Percentiles rank a stretch among this genome's conserved stretches.
phyloP scores from a whole-genome alignment of 768 basidiomycete genomes.

The Tricholoma hemisulphureum region DNA sequence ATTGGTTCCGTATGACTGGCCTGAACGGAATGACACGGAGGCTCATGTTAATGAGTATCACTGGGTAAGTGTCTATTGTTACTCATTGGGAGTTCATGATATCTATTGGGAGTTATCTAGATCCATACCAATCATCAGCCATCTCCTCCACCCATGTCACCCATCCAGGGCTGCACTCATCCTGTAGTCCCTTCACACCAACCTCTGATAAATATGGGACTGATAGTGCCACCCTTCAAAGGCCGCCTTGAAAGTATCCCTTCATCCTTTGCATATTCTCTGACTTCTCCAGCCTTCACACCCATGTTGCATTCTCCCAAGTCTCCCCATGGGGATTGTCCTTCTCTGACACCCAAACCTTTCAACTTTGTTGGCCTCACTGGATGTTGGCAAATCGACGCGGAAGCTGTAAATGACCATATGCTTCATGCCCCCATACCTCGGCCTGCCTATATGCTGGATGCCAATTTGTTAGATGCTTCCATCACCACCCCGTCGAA shows the following conservation, averaged over 20 bases:
- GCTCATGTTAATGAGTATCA: neutral
- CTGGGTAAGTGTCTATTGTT: neutral
- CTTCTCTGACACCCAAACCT: neutral
- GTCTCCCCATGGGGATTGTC: neutral
- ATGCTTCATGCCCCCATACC: slow-evolving; percentile 3
- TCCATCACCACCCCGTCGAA: neutral
- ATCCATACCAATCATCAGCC: neutral
- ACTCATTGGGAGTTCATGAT: neutral
- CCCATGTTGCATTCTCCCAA: neutral
- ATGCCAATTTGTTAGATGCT: neutral
- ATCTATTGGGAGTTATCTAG: neutral
- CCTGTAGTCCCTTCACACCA: neutral
- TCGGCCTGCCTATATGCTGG: neutral
- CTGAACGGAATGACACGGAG: neutral
- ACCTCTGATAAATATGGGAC: neutral
- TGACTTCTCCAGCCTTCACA: neutral
- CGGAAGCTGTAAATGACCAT: neutral
- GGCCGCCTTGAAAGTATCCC: neutral
- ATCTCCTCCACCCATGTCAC: neutral
- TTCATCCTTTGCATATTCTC: neutral
- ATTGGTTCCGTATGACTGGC: neutral
- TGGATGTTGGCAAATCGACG: neutral
- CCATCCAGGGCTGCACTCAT: neutral
- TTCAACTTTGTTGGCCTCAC: neutral
- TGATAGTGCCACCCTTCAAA: neutral